phyloP scores from a whole-genome alignment of 495 filamentous ascomycete genomes.

The Aspergillus bertholletiae region DNA sequence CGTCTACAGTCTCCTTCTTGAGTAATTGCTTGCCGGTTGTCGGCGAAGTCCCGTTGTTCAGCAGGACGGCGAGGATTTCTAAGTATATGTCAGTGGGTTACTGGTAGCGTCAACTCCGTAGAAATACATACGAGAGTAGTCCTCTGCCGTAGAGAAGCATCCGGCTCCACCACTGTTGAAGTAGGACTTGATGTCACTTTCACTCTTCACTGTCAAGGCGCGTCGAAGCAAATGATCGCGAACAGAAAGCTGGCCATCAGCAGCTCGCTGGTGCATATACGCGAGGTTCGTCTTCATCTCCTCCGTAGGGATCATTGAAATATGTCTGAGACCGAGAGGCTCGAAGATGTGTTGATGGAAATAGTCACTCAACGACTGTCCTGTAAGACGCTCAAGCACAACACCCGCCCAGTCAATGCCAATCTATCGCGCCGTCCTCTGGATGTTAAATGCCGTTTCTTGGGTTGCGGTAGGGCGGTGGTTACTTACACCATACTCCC shows the following conservation, averaged over 20 bases:
- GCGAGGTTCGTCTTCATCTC: constrained; percentile 50
- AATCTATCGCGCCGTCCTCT: constrained; percentile 16
- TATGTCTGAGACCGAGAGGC: constrained; percentile 51
- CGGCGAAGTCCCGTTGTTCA: constrained; percentile 50
- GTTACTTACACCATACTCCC: constrained; percentile 47
- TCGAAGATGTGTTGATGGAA: constrained; percentile 54
- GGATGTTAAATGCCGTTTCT: not conserved
- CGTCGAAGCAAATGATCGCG: constrained; percentile 47
- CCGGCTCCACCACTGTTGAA: constrained; percentile 55
- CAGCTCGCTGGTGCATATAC: constrained; percentile 42
- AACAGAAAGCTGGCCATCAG: constrained; percentile 35
- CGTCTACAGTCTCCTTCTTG: constrained; percentile 44
- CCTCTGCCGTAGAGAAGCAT: constrained; percentile 47
- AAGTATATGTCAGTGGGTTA: not conserved
- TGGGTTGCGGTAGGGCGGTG: not conserved
- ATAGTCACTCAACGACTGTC: constrained; percentile 52
- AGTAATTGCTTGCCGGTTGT: constrained; percentile 46
- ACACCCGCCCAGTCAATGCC: constrained; percentile 62
- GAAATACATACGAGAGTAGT: constrained; percentile 49
- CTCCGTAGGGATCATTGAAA: constrained; percentile 51
- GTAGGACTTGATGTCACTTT: constrained; percentile 26
- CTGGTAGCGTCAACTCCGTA: not conserved
- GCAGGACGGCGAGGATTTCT: constrained; percentile 43
- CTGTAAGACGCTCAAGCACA: constrained; percentile 50
- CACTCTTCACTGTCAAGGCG: constrained; percentile 33